Conservation (phyloP, 139 green algal genomes). For the Axilococcus clingmanii region DNA sequence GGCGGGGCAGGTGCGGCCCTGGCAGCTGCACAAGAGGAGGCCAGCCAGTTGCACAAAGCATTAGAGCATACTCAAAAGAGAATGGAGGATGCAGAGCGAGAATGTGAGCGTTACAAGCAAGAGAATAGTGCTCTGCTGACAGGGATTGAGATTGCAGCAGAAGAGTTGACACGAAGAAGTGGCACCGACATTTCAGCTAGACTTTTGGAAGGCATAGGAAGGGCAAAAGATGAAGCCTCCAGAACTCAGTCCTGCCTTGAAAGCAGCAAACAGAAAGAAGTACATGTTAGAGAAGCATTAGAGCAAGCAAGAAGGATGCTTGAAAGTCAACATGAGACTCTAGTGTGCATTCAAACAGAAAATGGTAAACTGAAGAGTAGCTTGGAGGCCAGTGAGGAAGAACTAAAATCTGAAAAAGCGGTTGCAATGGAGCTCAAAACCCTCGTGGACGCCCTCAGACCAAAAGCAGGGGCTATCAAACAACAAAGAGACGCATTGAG, state of each 20-base stretch:
- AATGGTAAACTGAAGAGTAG: neutral
- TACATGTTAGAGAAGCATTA: constrained; percentile 11
- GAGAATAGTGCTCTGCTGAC: constrained; percentile 10
- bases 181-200: constrained; percentile 12
- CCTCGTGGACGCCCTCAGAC: too few relatives aligned
- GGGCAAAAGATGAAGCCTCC: constrained; percentile 28
- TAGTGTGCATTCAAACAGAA: neutral
- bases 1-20: constrained; percentile 19
- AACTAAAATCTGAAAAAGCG: neutral
- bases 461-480: too few relatives aligned
- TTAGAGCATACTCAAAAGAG: neutral
- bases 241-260: constrained; percentile 28
- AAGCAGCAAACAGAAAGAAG: constrained; percentile 20
- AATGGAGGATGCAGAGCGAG: constrained; percentile 1
- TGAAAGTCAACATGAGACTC: constrained; percentile 13
- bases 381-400: neutral
- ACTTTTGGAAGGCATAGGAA: constrained; percentile 21
- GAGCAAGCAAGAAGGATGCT: constrained; percentile 13
- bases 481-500: too few relatives aligned
- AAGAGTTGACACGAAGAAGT: constrained; percentile 22
- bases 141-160: constrained; percentile 25
- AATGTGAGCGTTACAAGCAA: neutral
- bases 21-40: constrained; percentile 1
- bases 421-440: neutral
- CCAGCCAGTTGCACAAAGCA: too few relatives aligned